These are phyloP conservation scores for Gelatoporia subvermispora DNA, from an alignment of 768 basidiomycete genomes.

Conservation along the genomic window DNA sequence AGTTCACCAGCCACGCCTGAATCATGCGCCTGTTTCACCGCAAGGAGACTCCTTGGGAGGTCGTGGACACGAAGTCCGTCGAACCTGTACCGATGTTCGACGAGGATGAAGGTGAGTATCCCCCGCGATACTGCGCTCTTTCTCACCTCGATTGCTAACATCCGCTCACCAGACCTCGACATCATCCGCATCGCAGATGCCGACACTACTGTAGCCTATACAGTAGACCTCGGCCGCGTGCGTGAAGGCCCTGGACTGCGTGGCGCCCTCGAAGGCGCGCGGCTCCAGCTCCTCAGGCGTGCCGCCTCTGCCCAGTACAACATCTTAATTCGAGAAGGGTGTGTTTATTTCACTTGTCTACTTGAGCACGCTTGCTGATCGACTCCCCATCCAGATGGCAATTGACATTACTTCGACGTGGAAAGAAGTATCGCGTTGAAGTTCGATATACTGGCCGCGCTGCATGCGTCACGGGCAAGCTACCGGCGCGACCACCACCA, in stretches of 20 bases:
- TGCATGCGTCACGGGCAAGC: conserved; percentile 48
- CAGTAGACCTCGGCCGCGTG: conserved; percentile 29
- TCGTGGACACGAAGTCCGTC: conserved; percentile 61
- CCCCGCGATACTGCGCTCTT: not conserved
- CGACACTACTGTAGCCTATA: conserved; percentile 29
- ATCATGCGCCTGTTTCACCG: conserved; percentile 37
- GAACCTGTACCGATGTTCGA: conserved; percentile 62
- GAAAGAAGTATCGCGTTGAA: conserved; percentile 59
- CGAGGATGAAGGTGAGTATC: conserved; percentile 48
- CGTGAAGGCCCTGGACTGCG: conserved; percentile 22
- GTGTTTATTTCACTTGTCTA: conserved; percentile 4
- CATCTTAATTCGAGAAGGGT: conserved; percentile 66
- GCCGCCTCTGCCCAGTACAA: conserved; percentile 55
- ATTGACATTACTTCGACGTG: conserved; percentile 59
- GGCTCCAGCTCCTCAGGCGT: conserved; percentile 57
- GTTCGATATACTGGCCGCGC: conserved; percentile 67
- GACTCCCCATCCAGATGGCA: conserved; percentile 48
- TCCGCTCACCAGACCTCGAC: not conserved
- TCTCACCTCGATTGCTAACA: not conserved
- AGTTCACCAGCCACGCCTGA: not conserved
- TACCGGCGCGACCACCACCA: conserved; percentile 48
- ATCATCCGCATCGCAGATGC: not conserved
- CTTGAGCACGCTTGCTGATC: not conserved
- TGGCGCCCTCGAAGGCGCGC: conserved; percentile 57
- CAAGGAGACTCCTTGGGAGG: conserved; percentile 67